Evolutionary conservation across 1,139 yeast genomes (phyloP).

Genomic region (Debaryomycetaceae sp.): DNA sequence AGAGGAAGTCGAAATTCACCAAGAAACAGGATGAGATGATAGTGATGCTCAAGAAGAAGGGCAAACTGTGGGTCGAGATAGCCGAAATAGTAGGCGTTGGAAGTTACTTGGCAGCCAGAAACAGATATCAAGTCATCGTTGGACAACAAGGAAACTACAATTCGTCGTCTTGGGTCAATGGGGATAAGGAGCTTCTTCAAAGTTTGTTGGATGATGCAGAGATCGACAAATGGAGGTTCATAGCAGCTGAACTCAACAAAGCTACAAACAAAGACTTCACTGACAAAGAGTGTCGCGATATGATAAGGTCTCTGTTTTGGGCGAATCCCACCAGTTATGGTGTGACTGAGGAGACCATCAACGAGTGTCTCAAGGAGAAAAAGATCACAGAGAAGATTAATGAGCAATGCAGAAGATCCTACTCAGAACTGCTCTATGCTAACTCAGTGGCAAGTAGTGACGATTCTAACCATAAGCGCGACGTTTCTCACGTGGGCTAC

Average conservation of each 20-base stretch:
- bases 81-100: slow-evolving; percentile 67
- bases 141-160: slow-evolving; percentile 81
- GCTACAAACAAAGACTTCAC: slow-evolving; percentile 55
- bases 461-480: neutral
- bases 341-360: slow-evolving; percentile 42
- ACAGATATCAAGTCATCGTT: slow-evolving; percentile 74
- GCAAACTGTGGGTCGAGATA: slow-evolving; percentile 72
- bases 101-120: slow-evolving; percentile 69
- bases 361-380: slow-evolving; percentile 36
- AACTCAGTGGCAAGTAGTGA: neutral
- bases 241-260: slow-evolving; percentile 59
- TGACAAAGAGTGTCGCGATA: slow-evolving; percentile 53
- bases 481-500: neutral
- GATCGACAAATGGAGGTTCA: slow-evolving; percentile 64
- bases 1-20: slow-evolving; percentile 23
- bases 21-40: slow-evolving; percentile 67
- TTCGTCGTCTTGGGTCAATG: slow-evolving; percentile 58
- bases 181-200: slow-evolving; percentile 53
- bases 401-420: slow-evolving; percentile 17
- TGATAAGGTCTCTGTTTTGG: slow-evolving; percentile 52
- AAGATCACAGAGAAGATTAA: slow-evolving; percentile 35
- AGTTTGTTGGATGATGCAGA: slow-evolving; percentile 64
- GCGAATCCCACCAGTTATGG: slow-evolving; percentile 58
- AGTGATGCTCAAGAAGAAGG: slow-evolving; percentile 56
- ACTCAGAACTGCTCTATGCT: neutral